Base-by-base conservation (phyloP, 208 protist genomes). In the Crithidia bombi region DNA sequence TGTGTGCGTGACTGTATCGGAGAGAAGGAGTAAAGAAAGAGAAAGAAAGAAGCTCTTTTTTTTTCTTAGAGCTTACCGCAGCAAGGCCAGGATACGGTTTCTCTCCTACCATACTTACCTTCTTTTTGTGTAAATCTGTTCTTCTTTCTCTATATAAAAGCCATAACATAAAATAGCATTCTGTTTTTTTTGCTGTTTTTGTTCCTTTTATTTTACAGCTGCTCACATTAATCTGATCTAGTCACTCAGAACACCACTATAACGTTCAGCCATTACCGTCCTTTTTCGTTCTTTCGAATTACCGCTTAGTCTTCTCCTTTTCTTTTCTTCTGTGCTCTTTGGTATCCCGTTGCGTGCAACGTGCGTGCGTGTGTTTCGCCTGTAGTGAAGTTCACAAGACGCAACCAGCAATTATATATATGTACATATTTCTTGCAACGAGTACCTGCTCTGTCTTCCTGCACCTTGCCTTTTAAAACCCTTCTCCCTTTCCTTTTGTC, bases 241-340 rank as follows among this genome's bases (percentile, higher is more conserved):
- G 28, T 55, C 67, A 77, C 58, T 26, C 50, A 77, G 21, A 64
- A 43, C 54, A 51, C 11, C 14, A 49, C n/a, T 58, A 72, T 51
- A 54, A 78, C 30, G 6, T 11, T 65, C 59, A 65, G 59, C 30
- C 44, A 65, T 30, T 65, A 54, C 59, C 59, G 51, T 78, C n/a
- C n/a, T 58, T 47, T 39, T 28, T 58, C 19, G 15, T 41, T 59
- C 32, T 74, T 65, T 57, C 9, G n/a, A 73, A 55, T 68, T 69
- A 55, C 44, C 46, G 58, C 56, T 73, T 73, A 65, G 32, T 33
- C 44, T 68, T 62, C 39, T 17, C 50, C 17, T 56, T 46, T 46
- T 23, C 47, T 58, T 59, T 30, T 43, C 23, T 39, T 14, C 25
- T 44, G 49, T 47, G 35, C 26, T 52, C 1, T 52, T n/a, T 61